phyloP scores from a whole-genome alignment of 495 filamentous ascomycete species.

The Penicillium ucsense region DNA sequence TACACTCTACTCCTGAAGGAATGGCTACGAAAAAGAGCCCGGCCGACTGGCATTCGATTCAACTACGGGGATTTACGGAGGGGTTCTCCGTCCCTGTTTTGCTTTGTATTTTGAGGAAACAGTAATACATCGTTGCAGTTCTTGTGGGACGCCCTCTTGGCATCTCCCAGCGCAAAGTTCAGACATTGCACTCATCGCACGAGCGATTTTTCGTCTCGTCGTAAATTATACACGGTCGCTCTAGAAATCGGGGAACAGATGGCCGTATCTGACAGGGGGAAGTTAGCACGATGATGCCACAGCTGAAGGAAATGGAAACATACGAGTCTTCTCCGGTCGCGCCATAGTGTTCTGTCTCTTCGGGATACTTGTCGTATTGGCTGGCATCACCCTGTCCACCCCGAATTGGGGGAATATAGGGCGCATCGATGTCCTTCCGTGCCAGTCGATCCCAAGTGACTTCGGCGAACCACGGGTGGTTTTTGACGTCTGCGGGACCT shows the following conservation, averaged over 20 bases:
- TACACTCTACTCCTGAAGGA: too few species aligned
- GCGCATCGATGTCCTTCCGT: conserved; percentile 95
- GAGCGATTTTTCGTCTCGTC: conserved; percentile 27
- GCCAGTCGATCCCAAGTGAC: conserved; percentile 93
- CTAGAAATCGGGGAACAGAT: conserved; percentile 66
- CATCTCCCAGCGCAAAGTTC: conserved; percentile 5
- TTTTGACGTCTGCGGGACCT: conserved; percentile 89
- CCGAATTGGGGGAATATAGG: conserved; percentile 93
- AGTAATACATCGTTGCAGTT: conserved; percentile 12
- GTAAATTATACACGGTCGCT: conserved; percentile 28
- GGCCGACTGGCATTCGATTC: too few species aligned
- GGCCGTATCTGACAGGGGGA: conserved; percentile 44
- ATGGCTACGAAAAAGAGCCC: too few species aligned
- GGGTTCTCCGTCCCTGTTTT: too few species aligned
- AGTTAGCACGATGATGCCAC: conserved; percentile 5
- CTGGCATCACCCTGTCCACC: conserved; percentile 91
- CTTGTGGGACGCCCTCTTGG: conserved; percentile 13
- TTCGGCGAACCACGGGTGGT: conserved; percentile 91
- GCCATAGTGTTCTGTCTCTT: conserved; percentile 90
- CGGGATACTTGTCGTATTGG: conserved; percentile 95
- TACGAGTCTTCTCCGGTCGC: conserved; percentile 69
- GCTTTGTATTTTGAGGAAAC: too few species aligned
- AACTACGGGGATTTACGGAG: too few species aligned
- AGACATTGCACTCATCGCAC: conserved; percentile 5
- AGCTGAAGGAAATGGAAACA: conserved; percentile 28